Percentiles rank a stretch among this genome's conserved stretches.
Conservation (phyloP, 805 yeast genomes). For the Candida verbasci region DNA sequence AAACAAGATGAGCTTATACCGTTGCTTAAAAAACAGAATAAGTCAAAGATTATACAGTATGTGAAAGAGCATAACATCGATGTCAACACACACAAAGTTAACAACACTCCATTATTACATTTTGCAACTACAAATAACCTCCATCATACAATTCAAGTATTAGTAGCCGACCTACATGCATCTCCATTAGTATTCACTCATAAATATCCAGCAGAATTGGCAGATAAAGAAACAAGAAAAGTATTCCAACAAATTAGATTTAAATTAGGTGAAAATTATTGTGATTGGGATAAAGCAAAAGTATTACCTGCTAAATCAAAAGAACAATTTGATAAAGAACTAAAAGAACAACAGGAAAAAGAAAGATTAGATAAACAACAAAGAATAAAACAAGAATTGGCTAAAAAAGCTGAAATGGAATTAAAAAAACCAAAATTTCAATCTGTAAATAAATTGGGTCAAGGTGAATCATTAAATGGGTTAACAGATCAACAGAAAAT, state of each 20-base stretch:
- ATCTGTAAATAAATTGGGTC: slow-evolving; percentile 19
- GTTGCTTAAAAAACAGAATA: slow-evolving; percentile 66
- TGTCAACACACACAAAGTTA: slow-evolving; percentile 44
- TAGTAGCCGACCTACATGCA: slow-evolving; percentile 62
- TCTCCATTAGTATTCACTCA: slow-evolving; percentile 65
- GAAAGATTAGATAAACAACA: slow-evolving; percentile 36
- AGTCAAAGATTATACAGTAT: slow-evolving; percentile 66
- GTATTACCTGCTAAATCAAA: slow-evolving; percentile 59
- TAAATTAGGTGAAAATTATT: slow-evolving; percentile 61
- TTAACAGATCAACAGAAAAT: slow-evolving; percentile 69
- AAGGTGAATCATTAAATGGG: slow-evolving; percentile 49
- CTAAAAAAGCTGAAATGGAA: slow-evolving; percentile 37
- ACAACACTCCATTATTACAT: slow-evolving; percentile 73
- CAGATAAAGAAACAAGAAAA: slow-evolving; percentile 42
- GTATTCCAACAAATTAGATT: slow-evolving; percentile 67
- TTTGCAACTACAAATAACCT: slow-evolving; percentile 68
- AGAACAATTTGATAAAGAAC: slow-evolving; percentile 49
- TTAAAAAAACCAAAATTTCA: slow-evolving; percentile 26
- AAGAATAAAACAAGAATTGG: slow-evolving; percentile 41
- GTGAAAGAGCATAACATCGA: slow-evolving; percentile 54
- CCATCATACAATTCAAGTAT: slow-evolving; percentile 59
- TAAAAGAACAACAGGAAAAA: slow-evolving; percentile 28
- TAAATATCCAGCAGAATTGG: slow-evolving; percentile 66
- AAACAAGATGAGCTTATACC: slow-evolving; percentile 46
- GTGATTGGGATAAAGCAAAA: slow-evolving; percentile 66